Conservation (phyloP, 1,284 basidiomycete species). For the Trichosporon coremiiforme region DNA sequence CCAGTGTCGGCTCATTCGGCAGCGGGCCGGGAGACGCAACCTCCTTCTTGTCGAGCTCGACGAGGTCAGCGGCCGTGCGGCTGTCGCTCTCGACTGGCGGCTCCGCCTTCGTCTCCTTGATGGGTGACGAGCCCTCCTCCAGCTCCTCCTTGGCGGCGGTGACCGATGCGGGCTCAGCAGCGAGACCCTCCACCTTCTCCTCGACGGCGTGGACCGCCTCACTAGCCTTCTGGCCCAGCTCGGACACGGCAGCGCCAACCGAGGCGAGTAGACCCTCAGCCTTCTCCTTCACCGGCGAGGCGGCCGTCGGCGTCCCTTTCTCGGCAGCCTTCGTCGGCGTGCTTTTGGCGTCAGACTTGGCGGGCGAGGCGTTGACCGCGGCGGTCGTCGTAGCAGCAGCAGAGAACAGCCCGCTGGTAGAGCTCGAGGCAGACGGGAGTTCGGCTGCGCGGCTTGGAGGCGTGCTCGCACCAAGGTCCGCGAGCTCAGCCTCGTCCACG, state of each 20-base stretch:
- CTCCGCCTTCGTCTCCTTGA: constrained; percentile 13
- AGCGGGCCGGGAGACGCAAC: neutral
- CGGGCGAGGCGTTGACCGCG: neutral
- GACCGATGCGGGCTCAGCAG: constrained; percentile 7
- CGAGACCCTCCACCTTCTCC: constrained; percentile 18
- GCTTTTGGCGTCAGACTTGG: neutral
- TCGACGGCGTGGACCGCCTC: constrained; percentile 17
- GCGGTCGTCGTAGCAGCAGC: neutral
- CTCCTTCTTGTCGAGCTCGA: neutral
- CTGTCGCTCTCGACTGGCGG: constrained; percentile 14
- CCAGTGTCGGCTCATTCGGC: constrained; percentile 29
- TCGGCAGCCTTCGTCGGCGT: constrained; percentile 11
- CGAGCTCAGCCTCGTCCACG: neutral
- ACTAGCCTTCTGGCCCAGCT: constrained; percentile 10
- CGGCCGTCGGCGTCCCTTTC: neutral
- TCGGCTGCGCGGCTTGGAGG: neutral
- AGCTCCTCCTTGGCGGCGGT: constrained; percentile 2
- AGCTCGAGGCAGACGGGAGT: neutral
- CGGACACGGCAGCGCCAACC: constrained; percentile 1
- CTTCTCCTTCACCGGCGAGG: constrained; percentile 4
- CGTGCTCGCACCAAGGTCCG: neutral
- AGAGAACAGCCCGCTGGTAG: neutral
- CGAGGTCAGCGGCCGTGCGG: neutral
- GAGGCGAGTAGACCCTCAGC: neutral
- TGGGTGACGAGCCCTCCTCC: constrained; percentile 21